Evolutionary conservation across 768 basidiomycete genomes (phyloP).

Genomic region (Paxillus rubicundulus): DNA sequence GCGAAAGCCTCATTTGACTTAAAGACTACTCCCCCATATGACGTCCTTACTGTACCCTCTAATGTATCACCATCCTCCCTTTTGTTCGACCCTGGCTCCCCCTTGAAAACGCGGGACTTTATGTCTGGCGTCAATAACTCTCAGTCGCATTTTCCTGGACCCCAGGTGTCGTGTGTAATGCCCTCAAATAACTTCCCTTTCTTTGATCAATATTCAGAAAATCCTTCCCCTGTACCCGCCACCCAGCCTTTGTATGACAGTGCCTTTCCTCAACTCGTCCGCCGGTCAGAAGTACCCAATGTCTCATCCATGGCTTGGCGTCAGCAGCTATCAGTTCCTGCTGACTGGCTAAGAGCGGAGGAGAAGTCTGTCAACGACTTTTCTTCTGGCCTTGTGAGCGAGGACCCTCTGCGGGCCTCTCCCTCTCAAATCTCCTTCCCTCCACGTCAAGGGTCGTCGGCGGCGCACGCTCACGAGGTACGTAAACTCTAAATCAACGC

Average conservation of each 20-base stretch:
- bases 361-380: conserved; percentile 27
- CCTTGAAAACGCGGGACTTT: conserved; percentile 30
- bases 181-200: conserved; percentile 36
- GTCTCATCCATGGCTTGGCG: conserved; percentile 20
- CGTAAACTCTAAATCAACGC: conserved; percentile 14
- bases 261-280: conserved; percentile 27
- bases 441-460: conserved; percentile 25
- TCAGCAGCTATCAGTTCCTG: conserved; percentile 23
- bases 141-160: conserved; percentile 25
- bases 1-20: conserved; percentile 54
- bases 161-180: conserved; percentile 12
- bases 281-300: conserved; percentile 15
- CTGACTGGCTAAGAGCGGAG: conserved; percentile 46
- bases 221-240: conserved; percentile 36
- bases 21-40: conserved; percentile 54
- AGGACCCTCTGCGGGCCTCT: conserved; percentile 30
- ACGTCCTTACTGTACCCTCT: conserved; percentile 32
- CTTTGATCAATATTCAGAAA: conserved; percentile 56
- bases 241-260: conserved; percentile 35
- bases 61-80: conserved; percentile 37
- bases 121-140: conserved; percentile 24
- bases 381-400: conserved; percentile 21
- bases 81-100: conserved; percentile 45
- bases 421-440: conserved; percentile 24
- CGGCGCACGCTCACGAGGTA: conserved; percentile 51